phyloP scores from a whole-genome alignment of 78 protist species.

The Paulinella micropora region DNA sequence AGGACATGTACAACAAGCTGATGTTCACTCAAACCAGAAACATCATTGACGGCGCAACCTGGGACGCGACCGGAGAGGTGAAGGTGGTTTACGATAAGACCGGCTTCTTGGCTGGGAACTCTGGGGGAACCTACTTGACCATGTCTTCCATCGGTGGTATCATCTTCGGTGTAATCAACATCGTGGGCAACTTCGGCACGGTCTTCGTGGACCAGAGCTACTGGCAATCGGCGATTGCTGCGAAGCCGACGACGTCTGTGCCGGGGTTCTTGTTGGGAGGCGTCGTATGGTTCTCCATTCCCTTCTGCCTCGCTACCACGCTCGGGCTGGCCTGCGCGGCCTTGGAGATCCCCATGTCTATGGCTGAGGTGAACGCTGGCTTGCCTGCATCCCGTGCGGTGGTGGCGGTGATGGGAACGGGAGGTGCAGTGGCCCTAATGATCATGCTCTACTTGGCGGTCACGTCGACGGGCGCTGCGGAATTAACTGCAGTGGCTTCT shows the following conservation, averaged over 20 bases:
- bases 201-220: constrained; percentile 31
- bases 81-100: neutral
- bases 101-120: neutral
- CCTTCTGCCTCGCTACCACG: constrained; percentile 18
- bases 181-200: constrained; percentile 14
- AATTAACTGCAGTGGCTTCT: constrained; percentile 8
- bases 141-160: constrained; percentile 12
- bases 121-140: neutral
- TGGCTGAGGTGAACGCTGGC: neutral
- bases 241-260: neutral
- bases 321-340: constrained; percentile 23
- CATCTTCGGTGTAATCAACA: constrained; percentile 29
- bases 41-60: neutral
- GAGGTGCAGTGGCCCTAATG: neutral
- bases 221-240: constrained; percentile 32
- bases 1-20: neutral
- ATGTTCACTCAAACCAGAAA: too few species aligned
- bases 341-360: neutral
- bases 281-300: constrained; percentile 13
- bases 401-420: constrained; percentile 4
- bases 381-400: neutral
- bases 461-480: constrained; percentile 12
- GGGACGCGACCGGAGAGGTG: neutral
- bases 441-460: constrained; percentile 17
- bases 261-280: constrained; percentile 28